Evolutionary conservation across 148 eudicot species (phyloP).

Genomic region (Camellia granthamiana): DNA sequence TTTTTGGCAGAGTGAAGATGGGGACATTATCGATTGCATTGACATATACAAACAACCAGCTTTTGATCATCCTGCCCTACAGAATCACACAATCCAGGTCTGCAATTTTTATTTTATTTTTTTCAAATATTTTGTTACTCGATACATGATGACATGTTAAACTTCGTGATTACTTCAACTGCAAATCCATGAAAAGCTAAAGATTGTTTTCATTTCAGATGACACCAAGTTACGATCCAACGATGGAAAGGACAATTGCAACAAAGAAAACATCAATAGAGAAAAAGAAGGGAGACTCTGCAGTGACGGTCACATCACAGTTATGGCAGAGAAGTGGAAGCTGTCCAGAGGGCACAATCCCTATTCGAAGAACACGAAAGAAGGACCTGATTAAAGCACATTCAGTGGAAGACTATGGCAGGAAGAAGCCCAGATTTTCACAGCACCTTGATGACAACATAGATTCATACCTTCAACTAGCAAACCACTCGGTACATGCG

Average conservation of each 20-base stretch:
- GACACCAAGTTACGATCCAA: constrained; percentile 34
- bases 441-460: constrained; percentile 3
- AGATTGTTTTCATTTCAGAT: constrained; percentile 24
- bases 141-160: neutral
- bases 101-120: neutral
- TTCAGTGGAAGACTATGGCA: constrained; percentile 30
- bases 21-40: constrained; percentile 65
- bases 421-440: constrained; percentile 24
- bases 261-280: constrained; percentile 10
- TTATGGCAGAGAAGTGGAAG: constrained; percentile 55
- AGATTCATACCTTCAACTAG: constrained; percentile 15
- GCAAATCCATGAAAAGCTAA: neutral
- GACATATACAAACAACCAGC: constrained; percentile 63
- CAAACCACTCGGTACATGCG: constrained; percentile 40
- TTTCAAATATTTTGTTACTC: too few species aligned
- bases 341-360: constrained; percentile 65
- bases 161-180: neutral
- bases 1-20: constrained; percentile 58
- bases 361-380: constrained; percentile 44
- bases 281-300: constrained; percentile 7
- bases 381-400: constrained; percentile 22
- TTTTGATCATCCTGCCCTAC: constrained; percentile 52
- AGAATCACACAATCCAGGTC: constrained; percentile 58
- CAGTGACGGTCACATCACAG: constrained; percentile 32
- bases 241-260: constrained; percentile 11